phyloP scores from a whole-genome alignment of 345 rosid genomes.

The Moricandia arvensis region DNA sequence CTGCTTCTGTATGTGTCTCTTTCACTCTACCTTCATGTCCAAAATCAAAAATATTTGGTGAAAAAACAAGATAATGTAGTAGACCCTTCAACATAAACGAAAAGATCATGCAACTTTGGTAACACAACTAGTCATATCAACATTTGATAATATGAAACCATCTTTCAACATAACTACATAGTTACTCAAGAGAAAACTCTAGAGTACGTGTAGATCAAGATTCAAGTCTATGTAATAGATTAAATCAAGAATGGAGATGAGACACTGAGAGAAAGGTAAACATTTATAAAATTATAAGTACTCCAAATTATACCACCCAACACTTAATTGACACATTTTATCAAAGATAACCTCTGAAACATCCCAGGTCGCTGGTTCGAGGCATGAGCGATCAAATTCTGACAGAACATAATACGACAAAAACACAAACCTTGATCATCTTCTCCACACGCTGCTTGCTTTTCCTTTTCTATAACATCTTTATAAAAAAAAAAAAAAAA shows the following conservation, averaged over 20 bases:
- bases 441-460: slow-evolving; percentile 38
- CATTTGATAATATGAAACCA: not conserved
- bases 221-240: not conserved
- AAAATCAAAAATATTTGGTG: slow-evolving; percentile 15
- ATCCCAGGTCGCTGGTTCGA: not conserved
- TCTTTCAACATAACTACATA: not conserved
- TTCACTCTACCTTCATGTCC: slow-evolving; percentile 46
- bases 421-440: slow-evolving; percentile 38
- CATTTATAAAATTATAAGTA: not conserved
- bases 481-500: not conserved
- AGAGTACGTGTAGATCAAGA: not conserved
- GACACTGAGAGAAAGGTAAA: not conserved
- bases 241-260: not conserved
- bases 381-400: not conserved
- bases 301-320: too few species aligned
- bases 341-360: not conserved
- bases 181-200: not conserved
- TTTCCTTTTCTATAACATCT: slow-evolving; percentile 46
- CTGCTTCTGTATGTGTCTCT: slow-evolving; percentile 46
- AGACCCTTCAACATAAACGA: not conserved
- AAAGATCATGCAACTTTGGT: not conserved
- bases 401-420: not conserved
- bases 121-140: not conserved
- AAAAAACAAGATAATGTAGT: not conserved
- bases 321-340: not conserved